These are phyloP conservation scores for barrel medic (Medicago truncatula) DNA, from an alignment of 306 rosid genomes.

Conservation along the genomic window MtrunA17r5.0-ANR NC_053049.1:46664501-46665000, in stretches of 20 bases:
- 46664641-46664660: slow-evolving; percentile 26
- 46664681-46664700: background rate
- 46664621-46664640: slow-evolving; percentile 25
- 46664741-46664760: background rate
- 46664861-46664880: background rate
- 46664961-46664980: background rate
- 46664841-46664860: slow-evolving; percentile 35
- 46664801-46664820: slow-evolving; percentile 37
- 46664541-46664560: slow-evolving; percentile 72
- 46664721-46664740: background rate
- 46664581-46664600: slow-evolving; percentile 43
- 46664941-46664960: background rate
- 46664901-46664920: background rate
- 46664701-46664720: background rate
- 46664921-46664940: slow-evolving; percentile 14
- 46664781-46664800: slow-evolving; percentile 47
- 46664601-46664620: slow-evolving; percentile 7
- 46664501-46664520: slow-evolving; percentile 86
- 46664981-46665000: background rate
- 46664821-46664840: slow-evolving; percentile 53
- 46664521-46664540: slow-evolving; percentile 69
- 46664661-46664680: slow-evolving; percentile 53
- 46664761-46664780: slow-evolving; percentile 46
- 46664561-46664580: slow-evolving; percentile 59
- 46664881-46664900: too few relatives aligned